Evolutionary conservation across 2,329 filamentous ascomycete genomes (phyloP), one percentile per base, ranked within the genome.

Genomic region (Dactylellina cionopaga): DNA sequence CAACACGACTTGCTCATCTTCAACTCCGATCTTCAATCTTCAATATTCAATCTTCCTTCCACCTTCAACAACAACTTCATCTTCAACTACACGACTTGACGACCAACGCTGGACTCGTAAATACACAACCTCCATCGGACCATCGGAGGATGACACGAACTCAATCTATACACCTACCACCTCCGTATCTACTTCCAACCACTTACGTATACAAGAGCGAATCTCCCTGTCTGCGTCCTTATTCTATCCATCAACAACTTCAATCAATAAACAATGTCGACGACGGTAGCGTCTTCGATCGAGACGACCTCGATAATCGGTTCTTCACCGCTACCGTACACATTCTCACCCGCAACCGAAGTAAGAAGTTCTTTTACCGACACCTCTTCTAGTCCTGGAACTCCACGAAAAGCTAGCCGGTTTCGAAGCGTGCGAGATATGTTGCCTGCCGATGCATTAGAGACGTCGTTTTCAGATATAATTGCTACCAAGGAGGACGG

Each of bases 401-500:
- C 66, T 13, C 65, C 65, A 4, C 65, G 65, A 15, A 47, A 37
- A 35, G 46, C 44, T 24, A 63, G 31, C 24, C 58, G 52, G 3
- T 71, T 71, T 29, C 51, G 43, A 22, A 71, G 66, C 25, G 66
- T 71, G 17, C 64, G 64, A 39, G 66, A 71, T 35, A 71, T 71
- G 58, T 43, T 71, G 10, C 29, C 35, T 10, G 5, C 25, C 19
- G 35, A 64, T 9, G 22, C 19, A 5, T 33, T 44, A 33, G 49
- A 47, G 19, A 1, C 33, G 10, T 47, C 51, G 15, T 33, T 24
- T 5, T 13, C 37, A 33, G 46, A 46, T 22, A 27, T 27, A 22
- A 22, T 41, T 29, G 22, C 29, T 37, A 6, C 22, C 10, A 7
- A 7, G 3, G 47, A 6, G 9, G 17, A 22, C 9, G 33, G 15